Base-by-base conservation (phyloP, 2,329 filamentous ascomycete genomes). In the Clonostachys rhizophaga region DNA sequence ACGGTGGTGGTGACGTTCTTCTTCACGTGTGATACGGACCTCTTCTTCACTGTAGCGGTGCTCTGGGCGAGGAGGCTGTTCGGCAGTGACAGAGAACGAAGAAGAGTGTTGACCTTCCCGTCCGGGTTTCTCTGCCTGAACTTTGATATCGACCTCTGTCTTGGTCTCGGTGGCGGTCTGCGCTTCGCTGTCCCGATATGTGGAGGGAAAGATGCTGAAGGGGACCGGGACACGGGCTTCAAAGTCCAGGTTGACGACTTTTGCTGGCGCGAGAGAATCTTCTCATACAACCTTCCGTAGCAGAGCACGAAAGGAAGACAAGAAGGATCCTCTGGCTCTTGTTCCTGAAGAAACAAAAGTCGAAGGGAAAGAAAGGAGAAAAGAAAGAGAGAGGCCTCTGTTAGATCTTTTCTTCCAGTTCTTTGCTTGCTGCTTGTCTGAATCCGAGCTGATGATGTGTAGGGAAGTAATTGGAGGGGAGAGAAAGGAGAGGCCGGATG, bases 171-270 rank as follows among this genome's bases (percentile, higher is more conserved):
- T 73, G 65, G 75, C 78, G 75, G 78, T 65, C 56, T 69, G 62
- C 53, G 60, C 59, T 55, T 68, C 69, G 64, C 67, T 69, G 69
- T 78, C 78, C 71, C 87, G 84, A 83, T 96, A 97, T 76, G 91
- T 89, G 75, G 91, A 96, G 80, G 92, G 92, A 85, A 97, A 96
- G 87, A 96, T 88, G 89, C 91, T 96, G 86, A 96, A 95, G 78
- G 92, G 92, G 77, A 97, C 94, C 81, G 92, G 90, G 76, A 96
- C 89, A 76, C 91, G 89, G 78, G 91, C 91, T 88, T 96, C 91
- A 94, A 95, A 96, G 89, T 96, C 91, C 91, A 96, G 91, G 81
- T 90, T 96, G 89, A 78, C 89, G 87, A 87, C 84, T 85, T 87
- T 84, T 84, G 61, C 69, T 71, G 72, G 75, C 76, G 83, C 73